Percentiles rank a stretch among this genome's conserved stretches.
These are phyloP conservation scores for Boletus rubroflammeus DNA, from an alignment of 768 basidiomycete species.

Conservation along the genomic window DNA sequence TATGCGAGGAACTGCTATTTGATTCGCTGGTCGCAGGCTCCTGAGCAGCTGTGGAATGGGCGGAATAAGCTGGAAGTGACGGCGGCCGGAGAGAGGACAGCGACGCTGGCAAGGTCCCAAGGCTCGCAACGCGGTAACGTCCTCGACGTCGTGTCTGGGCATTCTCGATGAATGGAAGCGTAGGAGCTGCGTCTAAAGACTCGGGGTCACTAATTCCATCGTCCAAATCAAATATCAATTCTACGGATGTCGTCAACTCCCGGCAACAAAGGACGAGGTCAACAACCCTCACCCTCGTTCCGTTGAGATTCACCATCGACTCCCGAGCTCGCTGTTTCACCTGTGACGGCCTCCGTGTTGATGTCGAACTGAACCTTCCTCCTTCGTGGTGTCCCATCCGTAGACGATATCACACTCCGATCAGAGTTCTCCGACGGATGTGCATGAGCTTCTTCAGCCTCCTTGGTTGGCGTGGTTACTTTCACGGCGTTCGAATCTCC, in stretches of 20 bases:
- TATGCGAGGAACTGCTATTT: not conserved
- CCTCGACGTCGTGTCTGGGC: conserved; percentile 22
- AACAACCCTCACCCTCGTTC: conserved; percentile 43
- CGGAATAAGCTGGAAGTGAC: conserved; percentile 68
- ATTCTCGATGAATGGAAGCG: conserved; percentile 36
- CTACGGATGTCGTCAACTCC: conserved; percentile 32
- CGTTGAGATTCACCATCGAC: conserved; percentile 32
- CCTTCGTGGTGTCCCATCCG: conserved; percentile 41
- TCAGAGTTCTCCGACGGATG: conserved; percentile 19
- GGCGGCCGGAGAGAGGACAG: conserved; percentile 59
- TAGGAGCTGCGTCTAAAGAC: conserved; percentile 32
- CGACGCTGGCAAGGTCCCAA: conserved; percentile 49
- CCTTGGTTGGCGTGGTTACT: conserved; percentile 7
- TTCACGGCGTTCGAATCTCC: conserved; percentile 12
- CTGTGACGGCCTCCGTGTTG: conserved; percentile 51
- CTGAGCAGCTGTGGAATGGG: conserved; percentile 30
- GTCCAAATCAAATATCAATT: conserved; percentile 70
- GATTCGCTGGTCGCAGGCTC: not conserved
- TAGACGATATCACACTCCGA: conserved; percentile 24
- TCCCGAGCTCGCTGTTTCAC: conserved; percentile 36
- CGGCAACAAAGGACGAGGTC: not conserved
- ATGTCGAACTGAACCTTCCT: conserved; percentile 74
- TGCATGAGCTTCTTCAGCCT: conserved; percentile 4
- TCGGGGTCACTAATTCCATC: conserved; percentile 40
- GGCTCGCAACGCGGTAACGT: conserved; percentile 29